These are phyloP conservation scores for Peronospora destructor DNA, from an alignment of 352 stramenopile species.

Conservation along the genomic window DNA sequence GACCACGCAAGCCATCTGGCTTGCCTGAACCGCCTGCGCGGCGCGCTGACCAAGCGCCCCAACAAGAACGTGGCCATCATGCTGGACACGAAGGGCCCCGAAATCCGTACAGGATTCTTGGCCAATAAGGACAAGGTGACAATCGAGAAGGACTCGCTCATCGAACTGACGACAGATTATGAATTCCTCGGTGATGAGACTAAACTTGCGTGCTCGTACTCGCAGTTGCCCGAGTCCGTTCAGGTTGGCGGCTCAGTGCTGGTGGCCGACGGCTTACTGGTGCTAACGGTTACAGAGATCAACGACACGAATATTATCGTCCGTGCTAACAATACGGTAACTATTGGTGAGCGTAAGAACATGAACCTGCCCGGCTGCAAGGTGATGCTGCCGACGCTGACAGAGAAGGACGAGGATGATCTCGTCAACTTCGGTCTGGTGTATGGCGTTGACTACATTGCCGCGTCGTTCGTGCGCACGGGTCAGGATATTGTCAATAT, in stretches of 20 bases:
- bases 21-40: conserved; percentile 12
- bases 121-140: conserved; percentile 62
- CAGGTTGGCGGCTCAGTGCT: conserved; percentile 89
- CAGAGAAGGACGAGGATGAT: conserved; percentile 89
- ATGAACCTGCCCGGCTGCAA: conserved; percentile 93
- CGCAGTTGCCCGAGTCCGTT: conserved; percentile 84
- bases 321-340: conserved; percentile 69
- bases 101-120: conserved; percentile 91
- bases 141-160: conserved; percentile 48
- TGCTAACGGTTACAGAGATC: conserved; percentile 86
- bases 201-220: conserved; percentile 92
- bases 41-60: conserved; percentile 48
- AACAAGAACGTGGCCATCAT: conserved; percentile 87
- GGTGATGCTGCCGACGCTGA: conserved; percentile 89
- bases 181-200: conserved; percentile 69
- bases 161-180: conserved; percentile 60
- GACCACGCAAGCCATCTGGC: too few relatives aligned
- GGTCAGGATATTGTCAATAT: conserved; percentile 95
- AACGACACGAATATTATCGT: conserved; percentile 66
- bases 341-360: conserved; percentile 91
- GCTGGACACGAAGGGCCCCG: conserved; percentile 94
- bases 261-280: conserved; percentile 90
- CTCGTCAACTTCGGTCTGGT: conserved; percentile 92
- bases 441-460: conserved; percentile 96
- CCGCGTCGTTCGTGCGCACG: conserved; percentile 96